Evolutionary conservation across 1,284 basidiomycete genomes (phyloP).

Genomic region (Sanghuangporus weigelae): DNA sequence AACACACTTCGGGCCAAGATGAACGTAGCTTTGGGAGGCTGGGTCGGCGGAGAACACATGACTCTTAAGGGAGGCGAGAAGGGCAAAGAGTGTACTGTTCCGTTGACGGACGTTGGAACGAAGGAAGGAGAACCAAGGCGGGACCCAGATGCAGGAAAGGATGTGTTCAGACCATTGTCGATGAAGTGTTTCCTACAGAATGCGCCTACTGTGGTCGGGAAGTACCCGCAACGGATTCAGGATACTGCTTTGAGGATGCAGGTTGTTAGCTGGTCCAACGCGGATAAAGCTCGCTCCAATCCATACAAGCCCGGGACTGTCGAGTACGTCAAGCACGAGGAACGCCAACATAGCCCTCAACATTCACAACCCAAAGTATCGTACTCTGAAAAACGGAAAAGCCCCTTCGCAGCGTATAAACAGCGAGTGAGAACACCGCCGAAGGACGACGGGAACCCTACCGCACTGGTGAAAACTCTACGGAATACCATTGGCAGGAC

Average conservation of each 20-base stretch:
- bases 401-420: background rate
- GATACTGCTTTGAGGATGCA: background rate
- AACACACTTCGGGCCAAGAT: slow-evolving; percentile 4
- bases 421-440: too few species aligned
- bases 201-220: slow-evolving; percentile 30
- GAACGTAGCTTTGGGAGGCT: slow-evolving; percentile 8
- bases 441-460: too few species aligned
- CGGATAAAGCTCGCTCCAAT: slow-evolving; percentile 12
- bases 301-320: slow-evolving; percentile 29
- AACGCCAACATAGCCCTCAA: background rate
- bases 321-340: slow-evolving; percentile 28
- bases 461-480: too few species aligned
- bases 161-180: slow-evolving; percentile 28
- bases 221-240: slow-evolving; percentile 11
- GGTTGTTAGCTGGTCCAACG: slow-evolving; percentile 7
- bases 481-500: too few species aligned
- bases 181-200: slow-evolving; percentile 21
- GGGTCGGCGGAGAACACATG: slow-evolving; percentile 1
- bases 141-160: slow-evolving; percentile 20
- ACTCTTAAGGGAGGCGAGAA: background rate
- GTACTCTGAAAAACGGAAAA: background rate
- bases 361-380: background rate
- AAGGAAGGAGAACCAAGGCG: slow-evolving; percentile 11
- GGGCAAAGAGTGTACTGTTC: background rate
- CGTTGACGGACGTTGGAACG: slow-evolving; percentile 20